Evolutionary conservation across 2,329 filamentous ascomycete genomes (phyloP).

Genomic region (Botrytis squamosa): DNA sequence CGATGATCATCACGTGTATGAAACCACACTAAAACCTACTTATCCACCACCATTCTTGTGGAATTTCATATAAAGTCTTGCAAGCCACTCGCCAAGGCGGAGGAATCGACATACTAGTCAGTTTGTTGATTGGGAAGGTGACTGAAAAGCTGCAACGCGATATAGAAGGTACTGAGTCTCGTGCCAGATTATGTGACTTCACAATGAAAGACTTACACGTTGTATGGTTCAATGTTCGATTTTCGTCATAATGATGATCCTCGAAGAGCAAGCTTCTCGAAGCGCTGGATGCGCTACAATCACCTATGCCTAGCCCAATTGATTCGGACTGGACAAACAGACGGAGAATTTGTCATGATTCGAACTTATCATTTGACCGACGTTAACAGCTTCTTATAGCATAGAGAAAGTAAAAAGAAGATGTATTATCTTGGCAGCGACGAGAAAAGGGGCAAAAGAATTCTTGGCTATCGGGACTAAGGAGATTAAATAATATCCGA

Average conservation of each 20-base stretch:
- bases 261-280: neutral
- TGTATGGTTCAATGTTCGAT: neutral
- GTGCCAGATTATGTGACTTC: neutral
- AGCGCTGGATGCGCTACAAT: neutral
- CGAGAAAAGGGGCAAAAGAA: neutral
- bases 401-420: too few species aligned
- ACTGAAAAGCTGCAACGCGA: neutral
- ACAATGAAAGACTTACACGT: neutral
- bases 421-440: neutral
- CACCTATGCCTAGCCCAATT: neutral
- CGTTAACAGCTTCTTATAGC: neutral
- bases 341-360: neutral
- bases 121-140: neutral
- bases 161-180: neutral
- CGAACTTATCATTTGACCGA: neutral
- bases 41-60: neutral
- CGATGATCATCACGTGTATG: neutral
- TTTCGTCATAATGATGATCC: neutral
- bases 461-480: neutral
- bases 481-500: neutral
- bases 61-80: neutral
- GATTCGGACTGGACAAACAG: neutral
- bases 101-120: neutral
- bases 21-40: neutral
- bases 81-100: slow-evolving; percentile 3